Evolutionary conservation across 306 rosid genomes (phyloP), one percentile per base, ranked within the genome.

Genomic region (Quercus berberidifolia): DNA sequence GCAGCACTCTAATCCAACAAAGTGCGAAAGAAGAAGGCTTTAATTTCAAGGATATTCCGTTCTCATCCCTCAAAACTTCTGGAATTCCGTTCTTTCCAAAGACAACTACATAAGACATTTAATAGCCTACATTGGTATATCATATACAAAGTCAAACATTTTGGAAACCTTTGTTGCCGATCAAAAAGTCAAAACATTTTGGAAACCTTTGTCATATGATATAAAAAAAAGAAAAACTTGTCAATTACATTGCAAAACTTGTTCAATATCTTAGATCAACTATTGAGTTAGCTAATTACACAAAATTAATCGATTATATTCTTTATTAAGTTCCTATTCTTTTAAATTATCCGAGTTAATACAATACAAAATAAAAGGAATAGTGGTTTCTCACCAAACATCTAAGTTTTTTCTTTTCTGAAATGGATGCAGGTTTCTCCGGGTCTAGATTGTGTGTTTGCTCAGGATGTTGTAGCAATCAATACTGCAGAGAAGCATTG

Each of bases 391-490:
- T 31, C 52, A 26, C 71, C 31, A 4, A 28, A 63, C 79, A 41
- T 79, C 43, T 60, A 3, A 3, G 26, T 57, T 15, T 84, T 73
- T 11, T 23, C 49, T 73, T 67, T 63, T 30, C 18, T 12, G 17
- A 71, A 74, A 74, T 83, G 74, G 49, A 75, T 77, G 86, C 88
- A 94, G 97, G 93, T 95, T 79, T 85, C 91, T 19, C 23, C 94
- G 8, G 99, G 98, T 60, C 81, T 89, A 95, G 83, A 86, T 71
- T 86, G 94, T 87, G 59, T 23, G 55, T 92, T 88, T 84, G 75
- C 94, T 18, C 92, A 92, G 80, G 95, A 92, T 57, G 79, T 85
- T 74, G 91, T 86, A 71, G 94, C 92, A 51, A 62, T 93, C 56
- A 90, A 90, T 83, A 74, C 67, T 33, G 87, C 83, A 43, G 85